phyloP scores from a whole-genome alignment of 2,329 filamentous ascomycete genomes.

The Aureobasidium uvarum region DNA sequence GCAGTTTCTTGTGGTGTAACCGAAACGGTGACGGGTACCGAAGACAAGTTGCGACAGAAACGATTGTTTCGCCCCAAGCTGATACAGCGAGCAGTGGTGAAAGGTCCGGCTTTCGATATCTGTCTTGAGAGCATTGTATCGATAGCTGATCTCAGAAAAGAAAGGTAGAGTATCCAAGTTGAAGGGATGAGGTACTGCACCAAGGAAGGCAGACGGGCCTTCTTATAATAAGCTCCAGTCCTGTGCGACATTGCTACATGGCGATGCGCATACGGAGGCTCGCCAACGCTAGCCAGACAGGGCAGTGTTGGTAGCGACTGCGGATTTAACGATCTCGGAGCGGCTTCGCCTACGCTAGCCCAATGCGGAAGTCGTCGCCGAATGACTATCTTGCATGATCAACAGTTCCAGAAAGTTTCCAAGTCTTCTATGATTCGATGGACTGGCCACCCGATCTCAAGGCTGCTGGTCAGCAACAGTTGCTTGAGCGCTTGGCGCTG shows the following conservation, averaged over 20 bases:
- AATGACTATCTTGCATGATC: neutral
- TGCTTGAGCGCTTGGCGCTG: neutral
- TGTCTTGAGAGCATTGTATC: neutral
- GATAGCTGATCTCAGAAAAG: neutral
- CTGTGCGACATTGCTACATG: neutral
- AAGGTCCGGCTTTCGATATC: neutral
- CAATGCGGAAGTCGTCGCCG: neutral
- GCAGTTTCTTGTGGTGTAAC: neutral
- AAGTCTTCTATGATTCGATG: slow-evolving; percentile 10
- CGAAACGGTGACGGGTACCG: slow-evolving; percentile 1
- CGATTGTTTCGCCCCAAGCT: fast-evolving
- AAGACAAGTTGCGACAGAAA: neutral
- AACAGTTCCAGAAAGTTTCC: neutral
- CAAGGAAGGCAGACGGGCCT: neutral
- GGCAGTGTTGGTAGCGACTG: neutral
- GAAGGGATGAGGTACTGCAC: neutral
- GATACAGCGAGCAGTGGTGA: neutral
- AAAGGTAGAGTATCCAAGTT: neutral
- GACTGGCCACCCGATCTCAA: slow-evolving; percentile 1
- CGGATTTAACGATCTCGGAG: neutral
- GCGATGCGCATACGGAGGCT: neutral
- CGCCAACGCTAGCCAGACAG: neutral
- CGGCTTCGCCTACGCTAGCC: neutral
- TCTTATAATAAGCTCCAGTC: neutral
- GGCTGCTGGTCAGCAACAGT: neutral